phyloP scores from a whole-genome alignment of 495 filamentous ascomycete genomes.

The Aspergillus funiculosus region DNA sequence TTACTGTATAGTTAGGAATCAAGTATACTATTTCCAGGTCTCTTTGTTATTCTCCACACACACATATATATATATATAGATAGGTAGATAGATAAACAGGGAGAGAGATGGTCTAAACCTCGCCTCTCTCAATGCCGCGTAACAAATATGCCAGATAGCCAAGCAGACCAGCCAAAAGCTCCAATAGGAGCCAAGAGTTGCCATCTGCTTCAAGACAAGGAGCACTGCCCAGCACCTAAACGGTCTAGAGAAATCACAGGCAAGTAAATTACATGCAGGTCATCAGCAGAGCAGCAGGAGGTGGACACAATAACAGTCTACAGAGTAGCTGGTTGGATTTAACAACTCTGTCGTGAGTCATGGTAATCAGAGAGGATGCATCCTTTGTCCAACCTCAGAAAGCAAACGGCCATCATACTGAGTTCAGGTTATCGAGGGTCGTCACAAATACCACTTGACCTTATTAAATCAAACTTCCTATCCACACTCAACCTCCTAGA shows the following conservation, averaged over 20 bases:
- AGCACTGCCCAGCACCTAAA: slow-evolving; percentile 11
- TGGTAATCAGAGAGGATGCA: slow-evolving; percentile 1
- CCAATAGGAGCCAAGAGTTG: background rate
- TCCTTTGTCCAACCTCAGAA: slow-evolving; percentile 4
- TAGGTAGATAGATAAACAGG: too few relatives aligned
- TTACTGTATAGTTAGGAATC: too few relatives aligned
- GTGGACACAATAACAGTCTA: background rate
- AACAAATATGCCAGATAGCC: background rate
- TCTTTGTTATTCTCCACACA: too few relatives aligned
- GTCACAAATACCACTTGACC: too few relatives aligned
- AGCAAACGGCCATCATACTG: too few relatives aligned
- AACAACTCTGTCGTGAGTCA: too few relatives aligned
- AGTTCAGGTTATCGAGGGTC: too few relatives aligned
- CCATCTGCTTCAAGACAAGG: background rate
- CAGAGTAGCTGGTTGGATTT: too few relatives aligned
- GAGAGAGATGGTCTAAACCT: background rate
- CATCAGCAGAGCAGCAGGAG: slow-evolving; percentile 17
- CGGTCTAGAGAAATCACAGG: slow-evolving; percentile 10
- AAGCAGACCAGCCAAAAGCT: background rate
- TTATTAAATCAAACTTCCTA: too few relatives aligned
- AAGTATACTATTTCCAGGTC: too few relatives aligned
- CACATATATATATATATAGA: too few relatives aligned
- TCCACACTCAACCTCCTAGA: too few relatives aligned
- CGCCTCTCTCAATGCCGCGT: slow-evolving; percentile 2
- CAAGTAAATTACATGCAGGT: slow-evolving; percentile 17